Base-by-base conservation (phyloP, 331 rosid species). In the Stylosanthes scabra region DNA sequence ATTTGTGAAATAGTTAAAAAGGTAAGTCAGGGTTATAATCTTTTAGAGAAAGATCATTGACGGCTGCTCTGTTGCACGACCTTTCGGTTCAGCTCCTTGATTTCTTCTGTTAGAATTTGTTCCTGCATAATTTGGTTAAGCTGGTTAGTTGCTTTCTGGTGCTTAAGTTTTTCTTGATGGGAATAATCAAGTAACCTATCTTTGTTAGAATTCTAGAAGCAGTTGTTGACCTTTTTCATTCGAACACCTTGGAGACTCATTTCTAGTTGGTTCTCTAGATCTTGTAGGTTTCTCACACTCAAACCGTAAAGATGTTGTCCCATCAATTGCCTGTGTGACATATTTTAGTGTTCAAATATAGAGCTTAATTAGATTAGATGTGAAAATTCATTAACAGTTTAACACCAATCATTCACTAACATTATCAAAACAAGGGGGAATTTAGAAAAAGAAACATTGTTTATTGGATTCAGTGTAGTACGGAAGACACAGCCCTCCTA, bases 221-320 rank as follows among this genome's bases (percentile, higher is more conserved):
- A 34, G 45, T 62, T 34, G 66, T 71, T 71, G 25, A 92, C 98
- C 96, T 93, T 90, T 84, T 83, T 83, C 89, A 72, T 65, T 20
- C 96, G 91, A 16, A 88, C 78, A 8, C 90, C 87, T 73, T 69
- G 86, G 51, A 93, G 85, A 75, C 93, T 84, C 55, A 84, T 66
- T 82, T 93, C 93, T 74, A 93, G 70, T 73, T 78, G 93, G 65
- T 47, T 81, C 85, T 90, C 97, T 8, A 93, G 84, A 83, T 76
- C 82, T 45, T 93, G 86, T 56, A 93, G 86, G 74, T 83, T 89
- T 72, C 76, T 80, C 14, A 81, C 71, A 58, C 83, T 82, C 80
- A 93, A 75, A 64, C 93, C 93, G 41, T 28, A 80, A 65, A 88
- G 93, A 25, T 88, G 90, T 81, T 84, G 81, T 59, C 96, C 98